phyloP scores from a whole-genome alignment of 805 yeast genomes.

The Yamadazyma ubonensis region DNA sequence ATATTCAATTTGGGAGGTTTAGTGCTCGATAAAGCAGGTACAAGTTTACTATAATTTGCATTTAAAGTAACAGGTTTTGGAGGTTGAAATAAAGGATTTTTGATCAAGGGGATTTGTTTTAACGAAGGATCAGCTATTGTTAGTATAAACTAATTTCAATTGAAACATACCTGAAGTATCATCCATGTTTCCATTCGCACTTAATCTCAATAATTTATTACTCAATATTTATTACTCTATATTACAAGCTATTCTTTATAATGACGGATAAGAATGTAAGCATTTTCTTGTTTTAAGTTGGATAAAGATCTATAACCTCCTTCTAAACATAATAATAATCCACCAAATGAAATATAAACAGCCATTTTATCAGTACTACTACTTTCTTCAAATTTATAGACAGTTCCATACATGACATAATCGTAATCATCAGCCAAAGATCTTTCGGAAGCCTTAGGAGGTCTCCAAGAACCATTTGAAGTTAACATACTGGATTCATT shows the following conservation, averaged over 20 bases:
- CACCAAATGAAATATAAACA: constrained; percentile 94
- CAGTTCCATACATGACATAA: constrained; percentile 97
- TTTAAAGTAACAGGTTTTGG: constrained; percentile 58
- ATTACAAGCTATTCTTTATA: constrained; percentile 34
- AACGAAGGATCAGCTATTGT: constrained; percentile 46
- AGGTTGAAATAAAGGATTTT: constrained; percentile 51
- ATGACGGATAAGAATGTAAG: constrained; percentile 85
- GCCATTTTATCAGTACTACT: constrained; percentile 65
- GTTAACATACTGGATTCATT: constrained; percentile 45
- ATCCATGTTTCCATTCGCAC: background rate
- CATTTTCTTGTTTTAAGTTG: constrained; percentile 87
- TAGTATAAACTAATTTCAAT: background rate
- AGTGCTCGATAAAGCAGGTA: constrained; percentile 32
- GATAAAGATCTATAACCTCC: constrained; percentile 91
- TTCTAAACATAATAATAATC: constrained; percentile 87
- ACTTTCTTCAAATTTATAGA: constrained; percentile 92
- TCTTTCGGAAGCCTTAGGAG: constrained; percentile 79
- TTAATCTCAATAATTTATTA: background rate
- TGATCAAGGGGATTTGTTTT: constrained; percentile 54
- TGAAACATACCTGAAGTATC: background rate
- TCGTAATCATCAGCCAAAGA: constrained; percentile 95
- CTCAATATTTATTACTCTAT: constrained; percentile 1
- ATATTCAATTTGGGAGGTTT: constrained; percentile 39
- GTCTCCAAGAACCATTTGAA: constrained; percentile 71
- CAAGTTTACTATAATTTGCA: constrained; percentile 42